Percentiles rank a stretch among this genome's conserved stretches.
Evolutionary conservation across 768 basidiomycete genomes (phyloP).

Genomic region (Phlegmacium glaucopus): DNA sequence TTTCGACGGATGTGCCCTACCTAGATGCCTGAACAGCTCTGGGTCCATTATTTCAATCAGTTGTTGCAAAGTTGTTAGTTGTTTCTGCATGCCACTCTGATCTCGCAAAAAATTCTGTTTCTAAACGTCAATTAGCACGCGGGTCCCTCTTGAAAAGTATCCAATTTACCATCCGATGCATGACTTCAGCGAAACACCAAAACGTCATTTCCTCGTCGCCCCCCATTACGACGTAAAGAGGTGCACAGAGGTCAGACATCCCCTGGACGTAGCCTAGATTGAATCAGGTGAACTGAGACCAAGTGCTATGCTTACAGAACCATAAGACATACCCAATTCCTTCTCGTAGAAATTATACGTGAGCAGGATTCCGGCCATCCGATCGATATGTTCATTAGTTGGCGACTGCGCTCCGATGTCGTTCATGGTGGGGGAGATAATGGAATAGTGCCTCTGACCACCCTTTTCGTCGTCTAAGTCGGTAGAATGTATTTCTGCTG

Average conservation of each 20-base stretch:
- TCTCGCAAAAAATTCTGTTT: slow-evolving; percentile 94
- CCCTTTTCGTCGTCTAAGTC: slow-evolving; percentile 52
- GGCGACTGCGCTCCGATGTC: slow-evolving; percentile 88
- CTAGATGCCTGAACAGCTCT: slow-evolving; percentile 88
- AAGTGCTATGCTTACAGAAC: slow-evolving; percentile 4
- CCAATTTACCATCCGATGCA: slow-evolving; percentile 85
- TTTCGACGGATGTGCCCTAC: slow-evolving; percentile 30
- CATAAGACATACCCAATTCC: slow-evolving; percentile 65
- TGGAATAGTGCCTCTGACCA: slow-evolving; percentile 52
- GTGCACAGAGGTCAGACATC: slow-evolving; percentile 95
- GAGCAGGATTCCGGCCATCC: slow-evolving; percentile 80
- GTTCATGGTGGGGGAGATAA: slow-evolving; percentile 67
- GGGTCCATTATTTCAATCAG: slow-evolving; percentile 94
- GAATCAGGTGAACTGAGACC: not conserved
- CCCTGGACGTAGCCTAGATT: slow-evolving; percentile 90
- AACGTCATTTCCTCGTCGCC: slow-evolving; percentile 90
- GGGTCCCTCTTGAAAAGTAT: not conserved
- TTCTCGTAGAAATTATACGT: slow-evolving; percentile 92
- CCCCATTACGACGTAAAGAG: slow-evolving; percentile 88
- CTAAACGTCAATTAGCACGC: slow-evolving; percentile 36
- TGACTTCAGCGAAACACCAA: slow-evolving; percentile 94
- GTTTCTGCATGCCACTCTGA: slow-evolving; percentile 97
- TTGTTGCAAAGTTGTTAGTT: slow-evolving; percentile 85
- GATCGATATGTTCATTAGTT: slow-evolving; percentile 87
- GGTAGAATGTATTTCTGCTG: slow-evolving; percentile 30